Base-by-base conservation (phyloP, 2,329 filamentous ascomycete species). In the Sporothrix globosa region DNA sequence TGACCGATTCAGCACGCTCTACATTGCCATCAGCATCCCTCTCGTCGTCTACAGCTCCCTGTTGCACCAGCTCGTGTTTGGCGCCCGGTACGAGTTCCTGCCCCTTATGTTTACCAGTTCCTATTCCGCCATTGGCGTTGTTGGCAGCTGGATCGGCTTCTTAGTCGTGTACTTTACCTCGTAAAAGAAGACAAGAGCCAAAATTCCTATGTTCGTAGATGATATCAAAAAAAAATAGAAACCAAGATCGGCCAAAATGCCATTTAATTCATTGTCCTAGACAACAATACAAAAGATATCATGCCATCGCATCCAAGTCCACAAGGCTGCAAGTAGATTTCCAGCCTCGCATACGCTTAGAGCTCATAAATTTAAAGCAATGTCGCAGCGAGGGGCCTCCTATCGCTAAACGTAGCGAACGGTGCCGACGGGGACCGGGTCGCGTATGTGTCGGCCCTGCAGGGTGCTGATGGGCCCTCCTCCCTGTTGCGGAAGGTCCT, bases 41-140 rank as follows among this genome's bases (percentile, higher is more conserved):
- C 82, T 98, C 73, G 92, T 98, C 70, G 81, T 90, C 2, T 99
- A 99, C 80, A 94, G 92, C 79, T 97, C 93, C 13, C 80, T 97
- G 67, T 74, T 96, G 9, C 96, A 99, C 79, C 86, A 88, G 63
- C 79, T 95, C n/a, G 82, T 96, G 4, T 97, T 97, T 81, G 93
- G 93, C 0, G 86, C 88, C 76, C 87, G 84, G 73, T 92, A 92
- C 76, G 93, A 97, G 80, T 99, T 98, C 79, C 81, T 99, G 69
- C 96, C 96, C 34, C 83, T 98, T 75, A 98, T 99, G 95, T 96
- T 98, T 78, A 97, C 90, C 75, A 98, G 95, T 83, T 91, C 92
- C 14, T 99, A 98, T 80, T 92, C 91, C 46, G 96, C 96, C 4
- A 84, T 98, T 71, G 96, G 96, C n/a, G 94, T 98, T 0, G 89